Evolutionary conservation across 2,329 filamentous ascomycete genomes (phyloP).

Genomic region (Aspergillus sclerotialis): DNA sequence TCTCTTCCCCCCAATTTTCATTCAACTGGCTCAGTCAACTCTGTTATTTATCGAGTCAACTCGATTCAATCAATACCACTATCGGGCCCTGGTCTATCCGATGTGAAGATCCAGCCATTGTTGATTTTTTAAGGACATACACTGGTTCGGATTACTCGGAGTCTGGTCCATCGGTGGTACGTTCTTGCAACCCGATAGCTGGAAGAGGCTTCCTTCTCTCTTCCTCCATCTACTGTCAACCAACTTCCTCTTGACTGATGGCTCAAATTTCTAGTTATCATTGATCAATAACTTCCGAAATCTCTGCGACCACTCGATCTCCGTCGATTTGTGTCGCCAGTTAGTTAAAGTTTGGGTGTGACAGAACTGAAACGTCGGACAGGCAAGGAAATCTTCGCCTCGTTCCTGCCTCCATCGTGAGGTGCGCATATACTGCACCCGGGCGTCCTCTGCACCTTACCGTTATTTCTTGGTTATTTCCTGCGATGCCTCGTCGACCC

Average conservation of each 20-base stretch:
- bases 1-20: not conserved
- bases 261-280: too few species aligned
- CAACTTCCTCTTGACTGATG: too few species aligned
- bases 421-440: not conserved
- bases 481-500: conserved; percentile 57
- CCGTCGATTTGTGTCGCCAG: too few species aligned
- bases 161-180: not conserved
- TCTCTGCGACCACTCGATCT: too few species aligned
- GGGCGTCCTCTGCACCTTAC: conserved; percentile 3
- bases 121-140: too few species aligned
- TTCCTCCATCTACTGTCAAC: too few species aligned
- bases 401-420: conserved; percentile 11
- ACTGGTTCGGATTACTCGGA: not conserved
- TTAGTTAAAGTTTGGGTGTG: not conserved
- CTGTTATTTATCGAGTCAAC: too few species aligned
- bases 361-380: not conserved
- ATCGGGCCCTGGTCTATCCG: too few species aligned
- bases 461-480: conserved; percentile 16
- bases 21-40: not conserved
- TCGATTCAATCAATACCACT: too few species aligned
- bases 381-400: conserved; percentile 2
- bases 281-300: too few species aligned
- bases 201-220: not conserved
- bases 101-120: too few species aligned
- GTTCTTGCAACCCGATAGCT: too few species aligned